Evolutionary conservation across 306 rosid genomes (phyloP), one percentile per base, ranked within the genome.

Genomic region (Purshia tridentata): DNA sequence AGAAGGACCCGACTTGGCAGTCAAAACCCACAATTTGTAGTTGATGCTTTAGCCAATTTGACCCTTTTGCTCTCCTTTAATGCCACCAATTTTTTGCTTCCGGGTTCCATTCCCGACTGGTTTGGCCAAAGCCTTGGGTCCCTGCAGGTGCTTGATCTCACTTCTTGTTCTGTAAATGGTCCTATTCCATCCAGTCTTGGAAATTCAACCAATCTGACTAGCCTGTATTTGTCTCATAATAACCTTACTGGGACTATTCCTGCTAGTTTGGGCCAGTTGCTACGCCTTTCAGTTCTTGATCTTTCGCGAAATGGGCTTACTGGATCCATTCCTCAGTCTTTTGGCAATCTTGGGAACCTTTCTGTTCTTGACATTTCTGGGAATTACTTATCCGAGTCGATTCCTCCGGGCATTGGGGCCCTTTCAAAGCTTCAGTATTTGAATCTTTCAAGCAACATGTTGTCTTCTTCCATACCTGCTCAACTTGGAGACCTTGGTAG

Each of bases 81-180:
- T 87, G 98, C 98, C 65, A 91, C 98, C 65, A 79, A 74, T 72
- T 88, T 94, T 85, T 20, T 59, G 56, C 95, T 94, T 12, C 95
- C 91, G 16, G 96, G 96, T 13, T 58, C 80, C 35, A 76, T 94
- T 77, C 98, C 98, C 10, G 77, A 88, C 44, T 87, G 87, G 96
- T 89, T 94, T 45, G 98, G 97, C 9, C 69, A 56, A 14, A 75
- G 67, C 5, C 81, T 89, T 2, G 19, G 58, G 49, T 81, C 84
- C 0, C 86, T 94, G 23, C 84, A 59, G 23, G 83, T 84, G 65
- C 90, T 94, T 81, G 98, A 94, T 89, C 97, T 94, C 77, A 88
- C 91, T 41, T 84, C 81, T 72, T 94, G 95, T 77, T 89, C 90
- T 9, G 79, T 94, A 22, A 48, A 9, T 64, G 90, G 86, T 73